Base-by-base conservation (phyloP, 345 rosid genomes). In the Nephelium lappaceum region DNA sequence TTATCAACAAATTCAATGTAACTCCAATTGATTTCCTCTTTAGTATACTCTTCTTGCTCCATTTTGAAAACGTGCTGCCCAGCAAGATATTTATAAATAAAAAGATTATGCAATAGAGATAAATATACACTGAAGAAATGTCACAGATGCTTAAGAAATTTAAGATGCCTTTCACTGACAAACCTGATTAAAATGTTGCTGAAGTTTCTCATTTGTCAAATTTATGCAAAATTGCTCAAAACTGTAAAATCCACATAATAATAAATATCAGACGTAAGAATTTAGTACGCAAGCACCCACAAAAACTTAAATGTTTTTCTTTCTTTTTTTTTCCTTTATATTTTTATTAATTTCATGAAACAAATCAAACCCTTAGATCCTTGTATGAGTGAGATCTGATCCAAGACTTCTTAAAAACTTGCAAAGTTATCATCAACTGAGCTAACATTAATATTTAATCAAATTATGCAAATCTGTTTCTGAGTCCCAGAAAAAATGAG, bases 111-210 rank as follows among this genome's bases (percentile, higher is more conserved):
- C 43, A 77, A 79, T 5, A 67, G 7, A 76, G 57, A 55, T 53
- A 38, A 25, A 69, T 60, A 55, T 45, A 42, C 25, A 69, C 60
- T 19, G 61, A 79, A 81, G 62, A 87, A 66, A 76, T 42, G 58
- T 67, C 78, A 71, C 51, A 60, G 24, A 72, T 47, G 63, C 7
- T 77, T 72, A 75, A 64, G 24, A 72, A 19, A 79, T 62, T 27
- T 66, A 11, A 21, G 68, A 71, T 24, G 62, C 51, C 71, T 71
- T 67, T n/a, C 21, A 60, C 62, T 78, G 83, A 76, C 81, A 76
- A 84, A 96, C 99, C 99, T 96, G 98, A 85, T 96, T 96, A 86
- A 96, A 96, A 85, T 94, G 98, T 79, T 96, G 99, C 87, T 96
- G 99, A 82, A 96, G 97, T 80, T 96, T 96, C 86, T 96, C 99